A percentile compares a stretch with the other conserved stretches of the same genome.
These are phyloP conservation scores for Pogostemon cablin DNA, from an alignment of 257 asterid genomes.

Conservation along the genomic window DNA sequence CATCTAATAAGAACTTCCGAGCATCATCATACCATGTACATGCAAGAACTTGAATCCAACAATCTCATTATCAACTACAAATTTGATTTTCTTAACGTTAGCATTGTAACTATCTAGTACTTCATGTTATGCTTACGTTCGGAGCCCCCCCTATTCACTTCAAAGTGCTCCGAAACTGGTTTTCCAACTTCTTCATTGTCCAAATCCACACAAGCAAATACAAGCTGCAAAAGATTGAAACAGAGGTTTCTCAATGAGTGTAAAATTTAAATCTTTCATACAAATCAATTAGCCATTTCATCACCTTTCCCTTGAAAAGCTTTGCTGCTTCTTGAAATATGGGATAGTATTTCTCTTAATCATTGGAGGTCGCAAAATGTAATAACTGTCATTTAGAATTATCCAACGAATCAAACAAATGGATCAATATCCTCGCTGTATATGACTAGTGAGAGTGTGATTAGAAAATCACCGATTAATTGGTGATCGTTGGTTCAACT, in stretches of 20 bases:
- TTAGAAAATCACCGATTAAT: no score
- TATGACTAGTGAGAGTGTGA: no score
- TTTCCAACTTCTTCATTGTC: constrained; percentile 85
- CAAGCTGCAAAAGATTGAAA: constrained; percentile 50
- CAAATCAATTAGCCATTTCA: not conserved
- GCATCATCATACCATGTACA: constrained; percentile 91
- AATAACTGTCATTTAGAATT: no score
- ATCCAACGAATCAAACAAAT: no score
- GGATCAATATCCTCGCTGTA: no score
- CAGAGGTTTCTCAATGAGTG: constrained; percentile 19
- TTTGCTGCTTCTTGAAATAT: not conserved
- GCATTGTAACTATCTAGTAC: constrained; percentile 1
- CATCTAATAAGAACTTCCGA: constrained; percentile 76
- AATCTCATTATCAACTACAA: constrained; percentile 21
- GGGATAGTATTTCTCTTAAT: constrained; percentile 61
- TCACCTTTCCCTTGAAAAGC: not conserved
- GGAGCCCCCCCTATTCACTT: constrained; percentile 64
- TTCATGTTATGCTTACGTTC: constrained; percentile 43
- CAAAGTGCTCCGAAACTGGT: constrained; percentile 79
- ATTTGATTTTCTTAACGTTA: constrained; percentile 21
- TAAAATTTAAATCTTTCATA: not conserved
- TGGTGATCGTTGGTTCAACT: no score
- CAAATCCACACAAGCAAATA: constrained; percentile 68
- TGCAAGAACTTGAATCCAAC: constrained; percentile 70
- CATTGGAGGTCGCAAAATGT: constrained; percentile 39